Evolutionary conservation across 208 protist species (phyloP), one percentile per base, ranked within the genome.

Genomic region (Trypanosoma lewisi): DNA sequence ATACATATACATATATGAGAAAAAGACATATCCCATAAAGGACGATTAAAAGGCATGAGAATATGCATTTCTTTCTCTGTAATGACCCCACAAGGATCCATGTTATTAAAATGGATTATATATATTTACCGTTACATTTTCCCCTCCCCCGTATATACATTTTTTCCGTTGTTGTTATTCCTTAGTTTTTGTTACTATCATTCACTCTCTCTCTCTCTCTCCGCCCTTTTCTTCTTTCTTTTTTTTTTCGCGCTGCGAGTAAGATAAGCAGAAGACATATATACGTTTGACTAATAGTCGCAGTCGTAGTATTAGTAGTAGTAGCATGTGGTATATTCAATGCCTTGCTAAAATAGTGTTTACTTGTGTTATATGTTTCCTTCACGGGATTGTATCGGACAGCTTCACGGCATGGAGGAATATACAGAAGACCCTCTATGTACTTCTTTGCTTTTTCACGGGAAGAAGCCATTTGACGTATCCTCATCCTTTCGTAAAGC

Each of bases 391-490:
- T 12, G 69, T 85, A 33, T 59, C 68, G 16, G 85, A 94, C 58
- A 80, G 85, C 21, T 50, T 87, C 31, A 75, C 84, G 70, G 74
- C 85, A 0, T 70, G 80, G 49, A 61, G 51, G 8, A 61, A 82
- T 54, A 64, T 91, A 19, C 45, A 62, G 14, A 62, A 78, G 41
- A 87, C 81, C 12, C 56, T 88, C 23, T 71, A 73, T 42, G 85
- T 94, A 21, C 51, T 95, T 9, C 45, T 68, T 49, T 85, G 48
- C 62, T 92, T 95, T 63, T 49, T 92, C 31, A 74, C 70, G 17
- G 83, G 88, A 2, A 59, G 83, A 48, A 95, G 88, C 52, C 88
- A 95, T 61, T 68, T 80, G 11, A 25, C 48, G n/a, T 95, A 80
- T 60, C 88, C 88, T 0, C 63, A 82, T 0, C 70, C 60, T 2